phyloP scores from a whole-genome alignment of 441 rosid genomes.

The Eutrema salsugineum region DNA sequence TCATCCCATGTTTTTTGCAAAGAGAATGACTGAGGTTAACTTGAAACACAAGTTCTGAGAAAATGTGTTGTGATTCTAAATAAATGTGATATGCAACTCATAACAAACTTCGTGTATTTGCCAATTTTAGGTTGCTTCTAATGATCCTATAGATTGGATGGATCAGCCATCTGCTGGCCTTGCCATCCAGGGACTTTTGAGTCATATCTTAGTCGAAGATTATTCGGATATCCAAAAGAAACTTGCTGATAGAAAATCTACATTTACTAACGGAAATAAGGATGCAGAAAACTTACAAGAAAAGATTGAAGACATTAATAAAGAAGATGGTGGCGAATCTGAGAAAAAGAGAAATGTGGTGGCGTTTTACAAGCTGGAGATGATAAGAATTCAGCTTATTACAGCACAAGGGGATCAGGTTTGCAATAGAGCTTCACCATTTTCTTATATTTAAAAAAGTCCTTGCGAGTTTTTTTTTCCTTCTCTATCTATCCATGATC shows the following conservation, averaged over 20 bases:
- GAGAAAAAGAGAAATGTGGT: slow-evolving; percentile 40
- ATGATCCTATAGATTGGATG: slow-evolving; percentile 87
- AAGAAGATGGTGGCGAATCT: slow-evolving; percentile 41
- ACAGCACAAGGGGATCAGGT: slow-evolving; percentile 84
- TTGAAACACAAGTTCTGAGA: not conserved
- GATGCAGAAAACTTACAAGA: slow-evolving; percentile 32
- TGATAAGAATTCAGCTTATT: slow-evolving; percentile 71
- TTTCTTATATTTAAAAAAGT: not conserved
- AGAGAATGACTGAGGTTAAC: slow-evolving; percentile 70
- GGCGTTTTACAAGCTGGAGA: slow-evolving; percentile 82
- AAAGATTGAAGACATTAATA: slow-evolving; percentile 38
- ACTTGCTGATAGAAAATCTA: slow-evolving; percentile 39
- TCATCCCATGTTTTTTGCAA: slow-evolving; percentile 95
- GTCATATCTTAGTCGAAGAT: slow-evolving; percentile 72
- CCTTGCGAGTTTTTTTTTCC: not conserved
- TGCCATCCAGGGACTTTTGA: slow-evolving; percentile 80
- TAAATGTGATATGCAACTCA: not conserved
- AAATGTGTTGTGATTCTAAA: not conserved
- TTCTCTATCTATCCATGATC: not conserved
- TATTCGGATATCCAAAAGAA: slow-evolving; percentile 65
- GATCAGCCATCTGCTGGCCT: slow-evolving; percentile 87
- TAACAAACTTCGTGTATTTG: not conserved
- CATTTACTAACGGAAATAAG: slow-evolving; percentile 28
- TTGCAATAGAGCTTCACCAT: slow-evolving; percentile 18
- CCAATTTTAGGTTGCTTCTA: slow-evolving; percentile 60